Evolutionary conservation across 148 eudicot species (phyloP).

Genomic region (Diospyros kaki): DNA sequence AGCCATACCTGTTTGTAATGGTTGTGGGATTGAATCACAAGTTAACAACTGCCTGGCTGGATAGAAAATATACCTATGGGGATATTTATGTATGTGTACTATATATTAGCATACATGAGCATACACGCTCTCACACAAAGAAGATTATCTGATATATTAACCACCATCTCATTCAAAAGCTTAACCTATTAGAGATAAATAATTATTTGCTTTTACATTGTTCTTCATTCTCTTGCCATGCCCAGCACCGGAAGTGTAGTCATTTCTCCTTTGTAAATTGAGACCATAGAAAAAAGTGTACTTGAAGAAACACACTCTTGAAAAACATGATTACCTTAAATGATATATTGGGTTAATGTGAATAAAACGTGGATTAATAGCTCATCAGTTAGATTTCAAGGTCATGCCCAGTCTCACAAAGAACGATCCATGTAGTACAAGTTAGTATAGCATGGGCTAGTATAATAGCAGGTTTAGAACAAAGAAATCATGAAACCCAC

Average conservation of each 20-base stretch:
- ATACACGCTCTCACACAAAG: neutral
- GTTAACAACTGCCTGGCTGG: neutral
- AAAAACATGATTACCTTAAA: neutral
- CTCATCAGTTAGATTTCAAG: neutral
- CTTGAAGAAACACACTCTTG: neutral
- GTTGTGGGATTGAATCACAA: slow-evolving; percentile 3
- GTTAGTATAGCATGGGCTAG: neutral
- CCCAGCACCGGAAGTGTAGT: too few relatives aligned
- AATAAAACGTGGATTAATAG: neutral
- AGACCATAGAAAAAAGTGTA: too few relatives aligned
- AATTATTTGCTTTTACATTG: too few relatives aligned
- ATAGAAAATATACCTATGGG: neutral
- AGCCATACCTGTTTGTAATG: slow-evolving; percentile 70
- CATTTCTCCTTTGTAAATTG: too few relatives aligned
- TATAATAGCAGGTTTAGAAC: neutral
- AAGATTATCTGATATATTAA: too few relatives aligned
- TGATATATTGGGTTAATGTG: neutral
- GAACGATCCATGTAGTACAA: neutral
- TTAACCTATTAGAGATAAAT: neutral
- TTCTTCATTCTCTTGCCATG: too few relatives aligned
- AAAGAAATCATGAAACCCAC: neutral
- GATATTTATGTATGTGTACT: neutral
- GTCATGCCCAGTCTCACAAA: neutral
- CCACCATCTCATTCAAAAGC: too few relatives aligned
- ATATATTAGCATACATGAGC: neutral